Evolutionary conservation across 2,329 filamentous ascomycete species (phyloP).

Genomic region (Trichoderma semiorbis): DNA sequence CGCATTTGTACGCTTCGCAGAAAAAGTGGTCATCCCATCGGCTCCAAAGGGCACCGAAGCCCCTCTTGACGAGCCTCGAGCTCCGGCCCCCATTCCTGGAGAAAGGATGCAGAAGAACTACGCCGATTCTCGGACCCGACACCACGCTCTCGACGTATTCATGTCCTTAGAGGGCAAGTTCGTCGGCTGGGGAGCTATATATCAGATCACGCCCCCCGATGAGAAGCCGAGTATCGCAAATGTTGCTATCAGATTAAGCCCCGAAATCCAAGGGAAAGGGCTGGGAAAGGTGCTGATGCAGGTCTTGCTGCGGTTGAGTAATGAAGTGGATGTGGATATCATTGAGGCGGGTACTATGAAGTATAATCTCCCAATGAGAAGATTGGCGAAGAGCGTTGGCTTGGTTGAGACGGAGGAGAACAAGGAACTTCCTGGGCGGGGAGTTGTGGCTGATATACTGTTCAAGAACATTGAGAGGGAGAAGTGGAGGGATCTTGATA

Average conservation of each 20-base stretch:
- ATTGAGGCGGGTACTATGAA: neutral
- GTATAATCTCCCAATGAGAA: neutral
- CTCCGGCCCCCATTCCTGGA: neutral
- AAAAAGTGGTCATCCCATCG: neutral
- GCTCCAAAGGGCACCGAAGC: neutral
- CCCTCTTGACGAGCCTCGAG: neutral
- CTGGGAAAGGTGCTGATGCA: neutral
- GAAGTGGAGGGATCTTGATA: neutral
- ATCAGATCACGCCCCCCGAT: neutral
- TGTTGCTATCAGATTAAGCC: neutral
- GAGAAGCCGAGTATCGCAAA: neutral
- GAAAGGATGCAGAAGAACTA: neutral
- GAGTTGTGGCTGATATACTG: neutral
- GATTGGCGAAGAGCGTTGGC: neutral
- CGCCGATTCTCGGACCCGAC: neutral
- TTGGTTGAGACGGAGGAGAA: neutral
- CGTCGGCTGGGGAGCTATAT: neutral
- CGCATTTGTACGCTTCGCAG: neutral
- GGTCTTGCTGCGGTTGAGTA: neutral
- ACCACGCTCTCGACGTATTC: neutral
- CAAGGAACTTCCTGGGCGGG: neutral
- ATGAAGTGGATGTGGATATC: neutral
- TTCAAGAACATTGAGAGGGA: neutral
- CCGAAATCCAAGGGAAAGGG: neutral
- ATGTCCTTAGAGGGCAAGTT: neutral